Evolutionary conservation across 2,329 filamentous ascomycete species (phyloP), one percentile per base, ranked within the genome.

Genomic region (Trichophyton mentagrophytes): DNA sequence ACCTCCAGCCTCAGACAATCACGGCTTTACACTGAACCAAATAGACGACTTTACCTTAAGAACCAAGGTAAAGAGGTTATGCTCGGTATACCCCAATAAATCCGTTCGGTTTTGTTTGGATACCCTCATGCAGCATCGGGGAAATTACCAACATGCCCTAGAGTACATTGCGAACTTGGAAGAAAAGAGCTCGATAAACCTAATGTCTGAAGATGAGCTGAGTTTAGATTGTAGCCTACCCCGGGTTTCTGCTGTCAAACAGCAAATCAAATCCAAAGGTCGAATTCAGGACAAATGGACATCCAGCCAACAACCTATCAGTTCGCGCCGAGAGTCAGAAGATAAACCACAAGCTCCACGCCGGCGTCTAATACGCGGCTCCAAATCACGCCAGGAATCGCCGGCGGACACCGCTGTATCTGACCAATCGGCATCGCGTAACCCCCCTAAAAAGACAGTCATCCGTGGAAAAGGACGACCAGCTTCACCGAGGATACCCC

Each of bases 241-340:
- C 4, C 57, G 66, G 6, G 61, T 65, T 13, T 63, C 63, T 33
- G 70, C 63, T 67, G 79, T 65, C 69, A 82, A 81, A 66, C 79
- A 82, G 64, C 75, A 78, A 57, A 75, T 85, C 36, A 81, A 82
- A 64, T 76, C 75, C 9, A 80, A 80, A 4, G 76, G 75, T 13
- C 79, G 78, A 62, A 83, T 88, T 61, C 78, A 81, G 62, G 78
- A 85, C 63, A 84, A 82, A 67, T 85, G 80, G 75, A 74, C 77
- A 13, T 76, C 77, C 5, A 78, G 76, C 49, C 79, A 79, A 64
- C 13, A 53, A 46, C 44, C 20, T 9, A 25, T 33, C 2, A 13
- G 3, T 33, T 22, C 27, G 2, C 38, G 27, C 38, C 15, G 9
- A 13, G 58, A 36, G 8, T 36, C 49, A 57, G 67, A 64, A 47